Conservation (phyloP, 2,329 filamentous ascomycete species). For the Clonostachys byssicola region DNA sequence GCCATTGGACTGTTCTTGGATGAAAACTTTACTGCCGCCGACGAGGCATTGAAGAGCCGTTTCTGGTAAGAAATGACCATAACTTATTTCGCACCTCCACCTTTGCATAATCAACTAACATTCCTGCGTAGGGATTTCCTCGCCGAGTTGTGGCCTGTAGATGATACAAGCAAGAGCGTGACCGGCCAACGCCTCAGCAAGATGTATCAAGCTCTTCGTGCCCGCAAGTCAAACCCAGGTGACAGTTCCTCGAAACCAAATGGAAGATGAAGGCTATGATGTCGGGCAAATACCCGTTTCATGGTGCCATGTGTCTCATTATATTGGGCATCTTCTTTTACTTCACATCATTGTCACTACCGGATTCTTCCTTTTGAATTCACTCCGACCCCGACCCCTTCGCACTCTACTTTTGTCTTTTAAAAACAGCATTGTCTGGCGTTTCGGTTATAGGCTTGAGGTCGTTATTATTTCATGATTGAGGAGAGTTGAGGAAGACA, state of each 20-base stretch:
- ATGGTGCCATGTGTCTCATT: too few relatives aligned
- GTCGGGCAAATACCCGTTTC: too few relatives aligned
- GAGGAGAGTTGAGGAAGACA: too few relatives aligned
- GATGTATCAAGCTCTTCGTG: constrained; percentile 35
- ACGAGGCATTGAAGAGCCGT: constrained; percentile 38
- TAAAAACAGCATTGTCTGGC: constrained; percentile 12
- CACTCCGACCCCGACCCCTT: neutral
- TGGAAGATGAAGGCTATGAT: neutral
- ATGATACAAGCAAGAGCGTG: constrained; percentile 36
- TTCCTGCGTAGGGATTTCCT: constrained; percentile 32
- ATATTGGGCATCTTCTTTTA: too few relatives aligned
- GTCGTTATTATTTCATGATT: neutral
- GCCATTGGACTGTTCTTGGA: constrained; percentile 61
- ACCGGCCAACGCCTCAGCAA: constrained; percentile 37
- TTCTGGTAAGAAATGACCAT: constrained; percentile 39
- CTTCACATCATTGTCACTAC: too few relatives aligned
- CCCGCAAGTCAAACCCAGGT: neutral
- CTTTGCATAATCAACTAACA: constrained; percentile 1
- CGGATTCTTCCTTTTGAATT: too few relatives aligned
- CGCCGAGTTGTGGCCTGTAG: constrained; percentile 39
- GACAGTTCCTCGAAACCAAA: neutral
- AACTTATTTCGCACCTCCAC: neutral
- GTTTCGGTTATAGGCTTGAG: constrained; percentile 11
- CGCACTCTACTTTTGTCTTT: neutral
- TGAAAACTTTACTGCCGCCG: constrained; percentile 32